Evolutionary conservation across 2,329 filamentous ascomycete genomes (phyloP).

Genomic region (Dactylellina sp.): DNA sequence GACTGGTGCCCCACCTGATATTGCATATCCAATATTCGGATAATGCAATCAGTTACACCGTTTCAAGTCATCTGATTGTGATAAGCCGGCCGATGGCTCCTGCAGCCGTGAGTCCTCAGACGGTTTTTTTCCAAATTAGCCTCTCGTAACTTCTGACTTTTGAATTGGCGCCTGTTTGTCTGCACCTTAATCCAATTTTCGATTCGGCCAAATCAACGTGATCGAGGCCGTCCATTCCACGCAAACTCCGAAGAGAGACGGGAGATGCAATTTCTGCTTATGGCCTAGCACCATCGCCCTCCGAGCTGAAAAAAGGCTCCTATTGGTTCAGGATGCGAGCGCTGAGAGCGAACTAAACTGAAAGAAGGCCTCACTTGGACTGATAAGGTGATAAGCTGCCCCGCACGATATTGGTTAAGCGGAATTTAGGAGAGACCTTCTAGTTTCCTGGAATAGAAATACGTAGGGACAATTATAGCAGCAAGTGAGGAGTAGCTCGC

Average conservation of each 20-base stretch:
- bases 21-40: background rate
- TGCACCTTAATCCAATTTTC: background rate
- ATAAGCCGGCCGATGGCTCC: constrained; percentile 1
- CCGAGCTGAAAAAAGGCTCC: constrained; percentile 1
- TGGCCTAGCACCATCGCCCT: constrained; percentile 13
- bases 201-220: background rate
- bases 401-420: constrained; percentile 42
- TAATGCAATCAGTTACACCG: background rate
- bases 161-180: background rate
- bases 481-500: constrained; percentile 34
- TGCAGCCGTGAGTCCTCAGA: constrained; percentile 1
- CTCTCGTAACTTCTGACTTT: background rate
- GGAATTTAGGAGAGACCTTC: constrained; percentile 18
- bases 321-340: constrained; percentile 28
- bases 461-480: constrained; percentile 38
- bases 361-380: constrained; percentile 7
- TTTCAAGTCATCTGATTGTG: constrained; percentile 22
- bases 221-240: background rate
- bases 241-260: constrained; percentile 21
- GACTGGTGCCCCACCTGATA: background rate
- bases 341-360: constrained; percentile 16
- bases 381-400: constrained; percentile 54
- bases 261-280: constrained; percentile 23
- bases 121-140: background rate
- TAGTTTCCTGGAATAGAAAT: constrained; percentile 6